phyloP scores from a whole-genome alignment of 2,329 filamentous ascomycete species.

The Helotiales sp. region DNA sequence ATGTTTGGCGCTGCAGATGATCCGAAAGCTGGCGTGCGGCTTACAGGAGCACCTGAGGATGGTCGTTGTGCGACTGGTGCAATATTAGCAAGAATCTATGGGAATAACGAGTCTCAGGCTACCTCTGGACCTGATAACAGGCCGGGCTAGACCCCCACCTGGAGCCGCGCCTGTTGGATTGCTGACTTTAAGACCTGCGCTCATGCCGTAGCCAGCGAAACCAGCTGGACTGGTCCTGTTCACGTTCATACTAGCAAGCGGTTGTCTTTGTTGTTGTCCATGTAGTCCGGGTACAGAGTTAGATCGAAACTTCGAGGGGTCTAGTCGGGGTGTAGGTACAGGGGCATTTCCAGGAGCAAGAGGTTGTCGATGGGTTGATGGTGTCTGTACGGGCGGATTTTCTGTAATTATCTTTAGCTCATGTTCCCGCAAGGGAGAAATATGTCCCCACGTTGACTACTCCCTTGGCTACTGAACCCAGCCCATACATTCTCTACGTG shows the following conservation, averaged over 20 bases:
- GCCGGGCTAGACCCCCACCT: constrained; percentile 16
- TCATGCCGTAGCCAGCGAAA: constrained; percentile 36
- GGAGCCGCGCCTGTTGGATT: constrained; percentile 21
- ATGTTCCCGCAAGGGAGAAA: background rate
- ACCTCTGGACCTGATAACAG: constrained; percentile 30
- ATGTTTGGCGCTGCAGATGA: constrained; percentile 16
- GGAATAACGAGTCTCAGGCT: constrained; percentile 2
- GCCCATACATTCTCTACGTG: constrained; percentile 22
- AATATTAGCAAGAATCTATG: background rate
- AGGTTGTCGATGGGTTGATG: constrained; percentile 35
- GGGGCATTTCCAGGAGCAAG: constrained; percentile 19
- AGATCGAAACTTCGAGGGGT: constrained; percentile 20
- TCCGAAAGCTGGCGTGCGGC: constrained; percentile 17
- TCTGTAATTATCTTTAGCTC: constrained; percentile 14
- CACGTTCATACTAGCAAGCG: constrained; percentile 22
- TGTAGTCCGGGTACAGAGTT: constrained; percentile 13
- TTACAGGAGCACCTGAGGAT: constrained; percentile 10
- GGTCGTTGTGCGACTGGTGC: constrained; percentile 28
- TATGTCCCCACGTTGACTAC: constrained; percentile 16
- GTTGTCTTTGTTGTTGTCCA: constrained; percentile 23
- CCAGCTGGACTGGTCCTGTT: constrained; percentile 22
- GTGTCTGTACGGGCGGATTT: constrained; percentile 28
- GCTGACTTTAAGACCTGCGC: constrained; percentile 37
- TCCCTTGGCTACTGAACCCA: constrained; percentile 26
- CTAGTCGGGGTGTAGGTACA: constrained; percentile 18